phyloP scores from a whole-genome alignment of 2,329 filamentous ascomycete species.

The Camillea tinctor region DNA sequence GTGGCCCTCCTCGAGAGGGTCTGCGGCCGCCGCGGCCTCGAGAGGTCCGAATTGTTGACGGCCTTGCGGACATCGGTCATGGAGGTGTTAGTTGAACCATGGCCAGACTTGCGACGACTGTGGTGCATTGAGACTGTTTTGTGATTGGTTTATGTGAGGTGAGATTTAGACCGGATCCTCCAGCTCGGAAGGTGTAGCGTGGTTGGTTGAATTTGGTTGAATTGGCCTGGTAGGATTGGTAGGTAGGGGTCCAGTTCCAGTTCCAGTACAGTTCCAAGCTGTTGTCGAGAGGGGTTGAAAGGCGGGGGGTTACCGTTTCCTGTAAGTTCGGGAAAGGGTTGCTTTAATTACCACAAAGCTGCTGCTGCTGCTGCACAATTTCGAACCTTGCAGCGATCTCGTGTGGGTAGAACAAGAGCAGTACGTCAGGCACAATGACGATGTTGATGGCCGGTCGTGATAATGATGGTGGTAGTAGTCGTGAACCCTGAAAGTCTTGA shows the following conservation, averaged over 20 bases:
- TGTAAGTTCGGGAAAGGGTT: conserved; percentile 9
- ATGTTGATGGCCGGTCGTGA: neutral
- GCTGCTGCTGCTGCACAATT: neutral
- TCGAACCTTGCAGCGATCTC: neutral
- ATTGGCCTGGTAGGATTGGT: too few relatives aligned
- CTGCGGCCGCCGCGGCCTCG: conserved; percentile 48
- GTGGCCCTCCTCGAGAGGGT: conserved; percentile 44
- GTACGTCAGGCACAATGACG: conserved; percentile 1
- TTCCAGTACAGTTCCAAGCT: too few relatives aligned
- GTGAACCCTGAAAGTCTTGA: neutral
- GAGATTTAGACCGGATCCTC: conserved; percentile 8
- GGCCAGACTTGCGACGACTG: conserved; percentile 56
- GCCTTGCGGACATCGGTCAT: conserved; percentile 56
- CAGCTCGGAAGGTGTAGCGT: conserved; percentile 15
- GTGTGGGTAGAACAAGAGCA: conserved; percentile 11
- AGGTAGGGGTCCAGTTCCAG: conserved; percentile 18
- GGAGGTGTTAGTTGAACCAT: conserved; percentile 51
- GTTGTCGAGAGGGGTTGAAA: conserved; percentile 21
- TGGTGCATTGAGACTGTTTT: conserved; percentile 50
- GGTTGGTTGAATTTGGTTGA: conserved; percentile 18
- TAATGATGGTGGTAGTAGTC: neutral
- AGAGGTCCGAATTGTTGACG: conserved; percentile 43
- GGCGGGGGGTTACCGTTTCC: conserved; percentile 11
- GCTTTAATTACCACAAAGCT: conserved; percentile 4
- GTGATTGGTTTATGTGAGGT: conserved; percentile 23